A percentile compares a stretch with the other conserved stretches of the same genome.
Evolutionary conservation across 2,329 filamentous ascomycete species (phyloP).

Genomic region (Cytospora piceicola): DNA sequence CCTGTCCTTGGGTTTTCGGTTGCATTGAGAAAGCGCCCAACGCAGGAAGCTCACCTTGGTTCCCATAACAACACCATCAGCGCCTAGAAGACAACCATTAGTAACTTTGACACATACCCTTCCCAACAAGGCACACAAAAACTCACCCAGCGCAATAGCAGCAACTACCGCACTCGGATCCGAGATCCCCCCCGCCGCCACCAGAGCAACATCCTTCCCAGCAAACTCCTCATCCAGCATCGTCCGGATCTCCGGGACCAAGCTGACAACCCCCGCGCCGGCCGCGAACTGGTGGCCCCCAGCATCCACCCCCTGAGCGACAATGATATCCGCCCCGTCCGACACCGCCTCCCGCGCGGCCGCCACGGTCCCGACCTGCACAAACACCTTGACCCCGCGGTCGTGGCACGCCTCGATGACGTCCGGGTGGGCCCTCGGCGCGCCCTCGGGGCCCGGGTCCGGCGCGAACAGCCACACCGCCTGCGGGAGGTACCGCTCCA

Average conservation of each 20-base stretch:
- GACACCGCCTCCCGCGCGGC: slow-evolving; percentile 54
- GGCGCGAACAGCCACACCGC: slow-evolving; percentile 72
- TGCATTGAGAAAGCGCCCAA: background rate
- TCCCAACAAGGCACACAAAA: background rate
- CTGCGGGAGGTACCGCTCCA: slow-evolving; percentile 57
- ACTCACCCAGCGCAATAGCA: slow-evolving; percentile 56
- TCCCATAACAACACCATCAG: slow-evolving; percentile 50
- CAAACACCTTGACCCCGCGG: slow-evolving; percentile 53
- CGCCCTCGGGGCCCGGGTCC: slow-evolving; percentile 42
- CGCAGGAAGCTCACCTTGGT: slow-evolving; percentile 39
- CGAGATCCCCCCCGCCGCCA: slow-evolving; percentile 65
- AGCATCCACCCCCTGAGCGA: slow-evolving; percentile 67
- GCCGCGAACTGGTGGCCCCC: slow-evolving; percentile 64
- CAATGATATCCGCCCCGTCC: slow-evolving; percentile 60
- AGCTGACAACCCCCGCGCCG: slow-evolving; percentile 57
- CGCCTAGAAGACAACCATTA: slow-evolving; percentile 38
- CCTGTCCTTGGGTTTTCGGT: background rate
- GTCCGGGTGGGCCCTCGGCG: slow-evolving; percentile 35
- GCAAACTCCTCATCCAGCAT: slow-evolving; percentile 47
- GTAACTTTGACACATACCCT: background rate
- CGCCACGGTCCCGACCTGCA: slow-evolving; percentile 64
- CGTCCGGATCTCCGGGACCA: slow-evolving; percentile 61
- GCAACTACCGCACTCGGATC: slow-evolving; percentile 60
- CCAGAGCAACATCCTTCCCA: slow-evolving; percentile 44
- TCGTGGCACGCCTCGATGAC: slow-evolving; percentile 44